phyloP scores from a whole-genome alignment of 208 protist species.

The Crithidia expoeki region DNA sequence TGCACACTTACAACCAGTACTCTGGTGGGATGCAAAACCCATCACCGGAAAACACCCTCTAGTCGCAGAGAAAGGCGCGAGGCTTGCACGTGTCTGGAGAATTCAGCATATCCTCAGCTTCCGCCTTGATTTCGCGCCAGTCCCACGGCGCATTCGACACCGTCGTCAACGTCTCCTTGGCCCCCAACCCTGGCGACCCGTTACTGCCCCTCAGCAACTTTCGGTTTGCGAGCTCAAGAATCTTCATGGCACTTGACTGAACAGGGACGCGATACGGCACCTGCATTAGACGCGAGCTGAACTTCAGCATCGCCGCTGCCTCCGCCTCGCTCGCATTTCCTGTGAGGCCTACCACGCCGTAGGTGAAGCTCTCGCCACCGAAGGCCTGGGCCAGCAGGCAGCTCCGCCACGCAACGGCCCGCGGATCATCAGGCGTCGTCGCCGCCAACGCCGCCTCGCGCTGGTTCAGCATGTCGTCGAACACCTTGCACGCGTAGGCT shows the following conservation, averaged over 20 bases:
- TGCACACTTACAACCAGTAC: too few relatives aligned
- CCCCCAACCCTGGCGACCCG: not conserved
- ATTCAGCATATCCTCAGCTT: conserved; percentile 46
- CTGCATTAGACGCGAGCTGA: conserved; percentile 23
- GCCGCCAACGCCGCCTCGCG: conserved; percentile 18
- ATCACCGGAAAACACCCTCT: not conserved
- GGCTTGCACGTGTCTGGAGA: conserved; percentile 39
- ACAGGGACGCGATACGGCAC: conserved; percentile 17
- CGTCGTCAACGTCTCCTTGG: not conserved
- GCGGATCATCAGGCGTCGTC: conserved; percentile 5
- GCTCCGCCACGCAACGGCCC: conserved; percentile 5
- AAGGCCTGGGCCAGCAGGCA: conserved; percentile 22
- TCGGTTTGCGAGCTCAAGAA: conserved; percentile 19
- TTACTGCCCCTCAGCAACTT: not conserved
- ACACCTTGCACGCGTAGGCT: conserved; percentile 13
- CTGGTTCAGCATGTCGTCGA: conserved; percentile 20
- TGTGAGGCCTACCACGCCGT: conserved; percentile 30
- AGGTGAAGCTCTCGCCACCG: conserved; percentile 12
- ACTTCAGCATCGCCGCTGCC: conserved; percentile 24
- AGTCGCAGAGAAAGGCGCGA: conserved; percentile 38
- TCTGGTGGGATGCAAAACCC: not conserved
- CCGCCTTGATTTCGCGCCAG: conserved; percentile 38
- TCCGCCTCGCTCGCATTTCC: conserved; percentile 12
- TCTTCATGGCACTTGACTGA: conserved; percentile 17
- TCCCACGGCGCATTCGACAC: conserved; percentile 19